Evolutionary conservation across 371 early-diverging fungal genomes (phyloP).

Genomic region (Umbelopsis sp.): DNA sequence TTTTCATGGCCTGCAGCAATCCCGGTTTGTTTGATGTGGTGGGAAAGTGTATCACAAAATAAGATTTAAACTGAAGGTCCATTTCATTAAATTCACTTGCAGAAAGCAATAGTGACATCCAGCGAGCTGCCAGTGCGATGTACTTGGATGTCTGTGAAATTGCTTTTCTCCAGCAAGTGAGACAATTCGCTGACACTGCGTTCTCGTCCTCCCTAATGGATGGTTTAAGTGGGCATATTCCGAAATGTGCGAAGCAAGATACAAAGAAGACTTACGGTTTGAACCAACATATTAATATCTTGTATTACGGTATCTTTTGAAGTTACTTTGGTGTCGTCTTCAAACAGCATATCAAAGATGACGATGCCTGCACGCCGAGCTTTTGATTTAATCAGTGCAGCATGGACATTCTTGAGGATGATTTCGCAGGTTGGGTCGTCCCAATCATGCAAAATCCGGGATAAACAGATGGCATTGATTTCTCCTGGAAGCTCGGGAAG

Average conservation of each 20-base stretch:
- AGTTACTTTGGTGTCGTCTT: slow-evolving; percentile 10
- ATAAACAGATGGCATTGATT: slow-evolving; percentile 21
- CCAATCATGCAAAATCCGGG: slow-evolving; percentile 33
- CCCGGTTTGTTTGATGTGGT: background rate
- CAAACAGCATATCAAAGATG: slow-evolving; percentile 24
- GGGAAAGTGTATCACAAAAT: background rate
- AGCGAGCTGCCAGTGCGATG: background rate
- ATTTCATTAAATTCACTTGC: background rate
- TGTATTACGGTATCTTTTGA: slow-evolving; percentile 20
- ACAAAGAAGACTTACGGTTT: slow-evolving; percentile 40
- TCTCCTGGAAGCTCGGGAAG: background rate
- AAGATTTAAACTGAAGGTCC: background rate
- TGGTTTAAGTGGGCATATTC: too few relatives aligned
- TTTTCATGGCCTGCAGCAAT: slow-evolving; percentile 8
- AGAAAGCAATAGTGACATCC: slow-evolving; percentile 16
- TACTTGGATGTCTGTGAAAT: background rate
- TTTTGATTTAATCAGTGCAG: background rate
- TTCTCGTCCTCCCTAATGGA: slow-evolving; percentile 10
- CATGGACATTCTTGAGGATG: slow-evolving; percentile 10
- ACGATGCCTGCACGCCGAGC: slow-evolving; percentile 19
- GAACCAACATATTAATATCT: slow-evolving; percentile 45
- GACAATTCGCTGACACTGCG: slow-evolving; percentile 14
- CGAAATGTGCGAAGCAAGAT: too few relatives aligned
- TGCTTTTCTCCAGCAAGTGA: background rate
- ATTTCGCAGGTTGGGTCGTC: slow-evolving; percentile 16